These are phyloP conservation scores for Populus deltoides DNA, from an alignment of 345 rosid species.

Conservation along the genomic window DNA sequence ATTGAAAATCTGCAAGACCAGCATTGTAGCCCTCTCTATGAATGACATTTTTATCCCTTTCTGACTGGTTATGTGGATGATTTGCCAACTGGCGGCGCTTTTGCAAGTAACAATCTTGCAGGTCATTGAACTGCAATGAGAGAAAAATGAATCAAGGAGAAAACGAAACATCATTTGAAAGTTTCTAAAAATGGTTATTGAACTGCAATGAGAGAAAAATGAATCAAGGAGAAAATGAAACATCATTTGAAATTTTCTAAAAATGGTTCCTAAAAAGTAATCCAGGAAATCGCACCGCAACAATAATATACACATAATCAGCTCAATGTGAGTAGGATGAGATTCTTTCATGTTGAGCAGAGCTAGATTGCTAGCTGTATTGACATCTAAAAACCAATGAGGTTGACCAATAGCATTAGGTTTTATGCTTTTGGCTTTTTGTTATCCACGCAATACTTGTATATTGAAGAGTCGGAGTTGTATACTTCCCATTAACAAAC, in stretches of 20 bases:
- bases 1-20: conserved; percentile 90
- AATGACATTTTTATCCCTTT: conserved; percentile 57
- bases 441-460: not conserved
- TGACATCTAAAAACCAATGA: not conserved
- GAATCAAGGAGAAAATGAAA: conserved; percentile 1
- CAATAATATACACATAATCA: not conserved
- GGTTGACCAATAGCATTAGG: not conserved
- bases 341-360: not conserved
- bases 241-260: not conserved
- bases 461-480: not conserved
- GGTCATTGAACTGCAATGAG: conserved; percentile 69
- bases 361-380: not conserved
- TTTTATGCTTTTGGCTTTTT: not conserved
- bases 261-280: not conserved
- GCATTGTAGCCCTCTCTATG: conserved; percentile 75
- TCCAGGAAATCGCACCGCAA: not conserved
- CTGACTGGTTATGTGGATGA: conserved; percentile 54
- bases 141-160: conserved; percentile 1
- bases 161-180: not conserved
- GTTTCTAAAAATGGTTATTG: conserved; percentile 16
- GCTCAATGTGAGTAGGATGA: not conserved
- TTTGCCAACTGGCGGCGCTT: conserved; percentile 76
- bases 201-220: conserved; percentile 48
- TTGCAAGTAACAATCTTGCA: conserved; percentile 94
- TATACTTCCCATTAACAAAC: not conserved